Conservation (phyloP, 2,329 filamentous ascomycete genomes). For the Sclerotiophoma versabilis region DNA sequence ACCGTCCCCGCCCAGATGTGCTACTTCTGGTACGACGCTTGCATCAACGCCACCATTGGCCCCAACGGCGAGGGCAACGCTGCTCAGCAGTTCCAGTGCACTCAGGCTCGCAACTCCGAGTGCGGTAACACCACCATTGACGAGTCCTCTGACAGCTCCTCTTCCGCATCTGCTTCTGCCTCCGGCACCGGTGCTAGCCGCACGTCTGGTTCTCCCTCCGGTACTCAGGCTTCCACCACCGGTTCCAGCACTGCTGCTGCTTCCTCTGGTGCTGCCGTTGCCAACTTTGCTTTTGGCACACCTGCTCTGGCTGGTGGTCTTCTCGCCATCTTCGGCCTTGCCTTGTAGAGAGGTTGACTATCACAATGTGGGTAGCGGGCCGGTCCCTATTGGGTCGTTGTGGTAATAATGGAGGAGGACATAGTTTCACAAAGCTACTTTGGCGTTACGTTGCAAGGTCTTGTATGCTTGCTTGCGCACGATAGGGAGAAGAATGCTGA, state of each 20-base stretch:
- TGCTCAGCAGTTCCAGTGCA: constrained; percentile 55
- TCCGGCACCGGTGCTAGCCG: constrained; percentile 24
- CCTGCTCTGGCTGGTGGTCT: constrained; percentile 61
- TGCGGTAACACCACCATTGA: constrained; percentile 61
- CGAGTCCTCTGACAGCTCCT: constrained; percentile 28
- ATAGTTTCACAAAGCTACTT: constrained; percentile 21
- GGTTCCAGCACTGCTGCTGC: constrained; percentile 40
- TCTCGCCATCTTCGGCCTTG: constrained; percentile 63
- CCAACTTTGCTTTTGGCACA: constrained; percentile 56
- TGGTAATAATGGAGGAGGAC: constrained; percentile 33
- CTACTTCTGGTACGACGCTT: constrained; percentile 57
- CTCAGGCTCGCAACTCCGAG: constrained; percentile 43
- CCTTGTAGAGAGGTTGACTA: constrained; percentile 57
- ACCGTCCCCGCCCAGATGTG: constrained; percentile 69
- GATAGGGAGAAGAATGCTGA: constrained; percentile 25
- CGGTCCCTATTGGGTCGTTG: constrained; percentile 30
- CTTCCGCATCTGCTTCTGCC: constrained; percentile 37
- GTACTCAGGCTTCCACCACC: constrained; percentile 26
- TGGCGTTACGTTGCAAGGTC: constrained; percentile 24
- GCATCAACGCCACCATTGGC: constrained; percentile 45
- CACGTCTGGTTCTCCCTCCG: constrained; percentile 30
- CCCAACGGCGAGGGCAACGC: constrained; percentile 41
- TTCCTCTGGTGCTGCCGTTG: constrained; percentile 52
- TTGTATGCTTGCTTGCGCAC: constrained; percentile 35
- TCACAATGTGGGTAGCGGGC: constrained; percentile 29